phyloP scores from a whole-genome alignment of 1,139 yeast species.

The Yamadazyma taylorii region DNA sequence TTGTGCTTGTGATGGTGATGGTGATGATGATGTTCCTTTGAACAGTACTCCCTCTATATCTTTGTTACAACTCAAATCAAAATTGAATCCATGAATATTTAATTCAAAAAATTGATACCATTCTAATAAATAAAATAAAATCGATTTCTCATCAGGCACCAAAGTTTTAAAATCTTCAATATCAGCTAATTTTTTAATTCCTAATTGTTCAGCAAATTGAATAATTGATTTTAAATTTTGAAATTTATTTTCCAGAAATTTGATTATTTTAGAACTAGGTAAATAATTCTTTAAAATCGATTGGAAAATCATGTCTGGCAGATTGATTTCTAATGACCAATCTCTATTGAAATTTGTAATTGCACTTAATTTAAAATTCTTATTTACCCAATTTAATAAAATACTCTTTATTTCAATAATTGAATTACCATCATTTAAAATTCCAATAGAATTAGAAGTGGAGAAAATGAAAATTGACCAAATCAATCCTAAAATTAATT shows the following conservation, averaged over 20 bases:
- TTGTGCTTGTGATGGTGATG: no score
- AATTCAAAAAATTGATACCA: slow-evolving; percentile 57
- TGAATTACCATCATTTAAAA: slow-evolving; percentile 37
- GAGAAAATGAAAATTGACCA: slow-evolving; percentile 62
- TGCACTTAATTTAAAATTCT: slow-evolving; percentile 18
- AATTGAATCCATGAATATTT: slow-evolving; percentile 12
- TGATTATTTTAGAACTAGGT: slow-evolving; percentile 10
- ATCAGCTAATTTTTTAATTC: slow-evolving; percentile 59
- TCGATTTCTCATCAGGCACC: slow-evolving; percentile 63
- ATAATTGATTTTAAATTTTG: slow-evolving; percentile 25
- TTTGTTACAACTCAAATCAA: slow-evolving; percentile 3
- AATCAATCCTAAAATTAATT: slow-evolving; percentile 61
- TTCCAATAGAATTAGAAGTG: slow-evolving; percentile 32
- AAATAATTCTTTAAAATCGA: slow-evolving; percentile 24
- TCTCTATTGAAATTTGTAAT: slow-evolving; percentile 37
- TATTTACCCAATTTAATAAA: slow-evolving; percentile 37
- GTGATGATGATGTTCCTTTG: no score
- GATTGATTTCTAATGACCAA: slow-evolving; percentile 36
- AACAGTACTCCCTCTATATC: not conserved
- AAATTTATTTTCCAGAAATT: slow-evolving; percentile 42
- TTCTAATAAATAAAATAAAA: slow-evolving; percentile 65
- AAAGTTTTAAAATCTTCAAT: slow-evolving; percentile 54
- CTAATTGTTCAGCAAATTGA: slow-evolving; percentile 36
- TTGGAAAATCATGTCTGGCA: slow-evolving; percentile 30
- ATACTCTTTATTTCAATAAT: slow-evolving; percentile 32